Evolutionary conservation across 805 yeast species (phyloP).

Genomic region (Naumovozyma dairenensis): DNA sequence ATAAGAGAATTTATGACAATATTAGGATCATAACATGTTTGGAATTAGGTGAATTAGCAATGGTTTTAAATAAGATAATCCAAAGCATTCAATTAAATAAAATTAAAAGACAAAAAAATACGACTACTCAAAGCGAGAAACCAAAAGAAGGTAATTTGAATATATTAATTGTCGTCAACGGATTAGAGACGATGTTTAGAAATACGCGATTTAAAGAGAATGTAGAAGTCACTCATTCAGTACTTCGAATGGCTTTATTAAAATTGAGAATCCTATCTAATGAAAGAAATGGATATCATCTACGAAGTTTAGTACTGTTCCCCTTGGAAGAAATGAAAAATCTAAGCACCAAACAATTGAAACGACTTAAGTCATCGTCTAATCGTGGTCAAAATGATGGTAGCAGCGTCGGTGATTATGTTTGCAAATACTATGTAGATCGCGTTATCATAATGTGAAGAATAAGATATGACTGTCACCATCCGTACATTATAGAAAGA

Average conservation of each 20-base stretch:
- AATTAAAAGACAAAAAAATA: neutral
- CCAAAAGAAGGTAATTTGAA: conserved; percentile 1
- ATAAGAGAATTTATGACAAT: conserved; percentile 18
- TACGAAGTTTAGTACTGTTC: conserved; percentile 8
- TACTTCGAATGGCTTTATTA: conserved; percentile 16
- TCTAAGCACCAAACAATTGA: neutral
- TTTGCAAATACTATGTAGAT: conserved; percentile 22
- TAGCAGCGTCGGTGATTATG: conserved; percentile 18
- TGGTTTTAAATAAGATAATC: conserved; percentile 7
- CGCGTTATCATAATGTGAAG: neutral
- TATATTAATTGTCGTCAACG: conserved; percentile 14
- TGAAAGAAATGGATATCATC: conserved; percentile 1
- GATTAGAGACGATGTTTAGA: conserved; percentile 23
- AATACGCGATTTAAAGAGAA: conserved; percentile 17
- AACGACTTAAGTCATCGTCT: too few species aligned
- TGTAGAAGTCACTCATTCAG: conserved; percentile 12
- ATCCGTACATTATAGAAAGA: neutral
- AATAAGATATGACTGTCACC: neutral
- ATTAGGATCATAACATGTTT: conserved; percentile 21
- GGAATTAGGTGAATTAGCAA: conserved; percentile 19
- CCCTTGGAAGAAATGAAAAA: conserved; percentile 8
- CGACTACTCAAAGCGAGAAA: neutral
- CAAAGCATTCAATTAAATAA: neutral
- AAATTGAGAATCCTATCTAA: conserved; percentile 16
- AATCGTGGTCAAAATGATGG: conserved; percentile 8